Conservation (phyloP, 192 early-diverging fungal genomes). For the Spizellomyces punctatus region DNA sequence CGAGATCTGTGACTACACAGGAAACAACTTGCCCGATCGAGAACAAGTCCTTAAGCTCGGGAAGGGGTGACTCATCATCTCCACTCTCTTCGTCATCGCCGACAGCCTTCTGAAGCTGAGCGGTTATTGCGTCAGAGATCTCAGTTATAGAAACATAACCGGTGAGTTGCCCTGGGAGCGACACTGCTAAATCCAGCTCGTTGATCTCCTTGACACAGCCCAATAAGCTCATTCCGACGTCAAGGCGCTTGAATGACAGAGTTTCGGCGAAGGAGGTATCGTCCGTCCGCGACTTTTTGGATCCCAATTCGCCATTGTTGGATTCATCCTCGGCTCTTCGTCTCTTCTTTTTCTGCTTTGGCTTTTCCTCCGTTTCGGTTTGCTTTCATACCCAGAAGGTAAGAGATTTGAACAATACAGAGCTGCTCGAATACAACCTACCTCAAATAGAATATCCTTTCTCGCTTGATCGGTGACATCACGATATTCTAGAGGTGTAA, state of each 20-base stretch:
- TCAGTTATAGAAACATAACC: constrained; percentile 88
- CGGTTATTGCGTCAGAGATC: constrained; percentile 74
- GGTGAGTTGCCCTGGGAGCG: constrained; percentile 81
- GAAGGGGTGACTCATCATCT: constrained; percentile 57
- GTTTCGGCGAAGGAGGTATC: constrained; percentile 21
- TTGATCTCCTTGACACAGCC: constrained; percentile 80
- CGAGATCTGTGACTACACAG: constrained; percentile 67
- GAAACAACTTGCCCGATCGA: constrained; percentile 83
- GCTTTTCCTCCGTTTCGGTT: constrained; percentile 33
- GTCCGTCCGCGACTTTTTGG: constrained; percentile 16
- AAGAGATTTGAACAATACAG: constrained; percentile 9
- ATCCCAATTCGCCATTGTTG: not conserved
- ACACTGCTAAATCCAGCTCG: constrained; percentile 78
- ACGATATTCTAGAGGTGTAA: constrained; percentile 83
- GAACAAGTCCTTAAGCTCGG: constrained; percentile 70
- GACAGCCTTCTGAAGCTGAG: constrained; percentile 69
- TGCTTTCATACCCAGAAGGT: constrained; percentile 29
- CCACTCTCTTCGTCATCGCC: constrained; percentile 56
- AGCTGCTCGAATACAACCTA: not conserved
- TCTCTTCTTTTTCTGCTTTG: constrained; percentile 50
- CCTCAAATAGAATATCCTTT: constrained; percentile 62
- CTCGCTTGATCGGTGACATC: constrained; percentile 78
- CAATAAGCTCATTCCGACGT: constrained; percentile 72
- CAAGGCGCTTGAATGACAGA: constrained; percentile 51
- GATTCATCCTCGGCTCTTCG: constrained; percentile 23